Evolutionary conservation across 2,329 filamentous ascomycete genomes (phyloP).

Genomic region (Arachnomyces sp.): DNA sequence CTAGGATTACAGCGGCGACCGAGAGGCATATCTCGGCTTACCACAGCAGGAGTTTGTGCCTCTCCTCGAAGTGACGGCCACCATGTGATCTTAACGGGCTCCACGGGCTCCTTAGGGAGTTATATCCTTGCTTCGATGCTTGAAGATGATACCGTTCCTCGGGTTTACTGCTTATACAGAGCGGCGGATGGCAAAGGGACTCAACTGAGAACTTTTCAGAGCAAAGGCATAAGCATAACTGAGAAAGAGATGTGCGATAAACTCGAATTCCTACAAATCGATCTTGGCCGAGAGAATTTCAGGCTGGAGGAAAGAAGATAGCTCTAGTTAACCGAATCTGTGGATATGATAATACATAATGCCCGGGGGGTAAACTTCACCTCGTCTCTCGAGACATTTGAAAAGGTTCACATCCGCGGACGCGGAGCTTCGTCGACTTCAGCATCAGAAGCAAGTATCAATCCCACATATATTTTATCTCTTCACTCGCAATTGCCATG

Average conservation of each 20-base stretch:
- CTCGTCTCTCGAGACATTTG: conserved; percentile 23
- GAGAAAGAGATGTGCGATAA: no score
- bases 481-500: conserved; percentile 19
- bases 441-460: conserved; percentile 11
- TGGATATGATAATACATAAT: conserved; percentile 28
- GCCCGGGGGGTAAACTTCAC: conserved; percentile 33
- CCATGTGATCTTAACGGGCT: conserved; percentile 38
- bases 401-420: conserved; percentile 22
- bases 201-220: conserved; percentile 22
- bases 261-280: conserved; percentile 27
- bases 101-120: conserved; percentile 43
- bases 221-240: no score
- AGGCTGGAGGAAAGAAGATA: conserved; percentile 20
- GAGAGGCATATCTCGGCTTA: conserved; percentile 8
- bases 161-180: conserved; percentile 45
- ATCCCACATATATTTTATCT: conserved; percentile 23
- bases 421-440: conserved; percentile 22
- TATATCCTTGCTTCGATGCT: conserved; percentile 39
- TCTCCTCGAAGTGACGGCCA: conserved; percentile 7
- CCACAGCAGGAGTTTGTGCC: no score
- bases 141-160: conserved; percentile 26
- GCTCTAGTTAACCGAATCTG: conserved; percentile 13
- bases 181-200: conserved; percentile 34
- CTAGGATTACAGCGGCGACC: conserved; percentile 5
- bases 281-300: conserved; percentile 18